Evolutionary conservation across 768 basidiomycete species (phyloP).

Genomic region (Omphalotus guepiniiformis): DNA sequence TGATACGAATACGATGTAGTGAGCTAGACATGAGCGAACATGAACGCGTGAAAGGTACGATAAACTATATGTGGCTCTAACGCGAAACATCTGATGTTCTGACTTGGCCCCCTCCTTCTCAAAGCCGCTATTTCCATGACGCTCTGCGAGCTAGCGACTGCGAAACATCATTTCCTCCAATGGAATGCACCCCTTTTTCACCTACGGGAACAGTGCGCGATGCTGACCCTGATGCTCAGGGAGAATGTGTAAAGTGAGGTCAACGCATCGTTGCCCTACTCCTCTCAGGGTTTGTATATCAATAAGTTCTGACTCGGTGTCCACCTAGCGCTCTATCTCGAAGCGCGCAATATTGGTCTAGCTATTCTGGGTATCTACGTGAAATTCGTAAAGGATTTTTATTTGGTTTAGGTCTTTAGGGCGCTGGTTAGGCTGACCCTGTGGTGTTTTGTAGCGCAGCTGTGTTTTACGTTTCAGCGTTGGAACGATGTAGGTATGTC

Average conservation of each 20-base stretch:
- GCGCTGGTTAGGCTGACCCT: slow-evolving; percentile 1
- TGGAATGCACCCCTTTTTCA: slow-evolving; percentile 53
- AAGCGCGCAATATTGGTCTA: slow-evolving; percentile 82
- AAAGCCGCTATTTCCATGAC: slow-evolving; percentile 75
- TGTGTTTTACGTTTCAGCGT: slow-evolving; percentile 69
- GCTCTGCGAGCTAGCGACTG: slow-evolving; percentile 74
- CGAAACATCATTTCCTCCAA: slow-evolving; percentile 58
- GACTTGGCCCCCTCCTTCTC: too few relatives aligned
- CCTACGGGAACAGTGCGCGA: slow-evolving; percentile 13
- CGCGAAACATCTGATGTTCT: not conserved
- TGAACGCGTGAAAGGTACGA: slow-evolving; percentile 54
- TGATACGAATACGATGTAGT: slow-evolving; percentile 46
- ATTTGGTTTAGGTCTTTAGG: not conserved
- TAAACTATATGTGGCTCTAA: not conserved
- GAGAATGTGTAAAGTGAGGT: slow-evolving; percentile 50
- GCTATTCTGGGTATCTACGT: slow-evolving; percentile 78
- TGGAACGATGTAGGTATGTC: slow-evolving; percentile 70
- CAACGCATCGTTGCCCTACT: not conserved
- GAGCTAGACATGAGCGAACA: slow-evolving; percentile 58
- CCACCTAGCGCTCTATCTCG: slow-evolving; percentile 59
- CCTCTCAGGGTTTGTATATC: slow-evolving; percentile 4
- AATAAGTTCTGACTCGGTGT: not conserved
- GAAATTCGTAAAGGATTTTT: slow-evolving; percentile 57
- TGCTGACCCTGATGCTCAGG: slow-evolving; percentile 26
- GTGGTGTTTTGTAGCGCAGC: slow-evolving; percentile 47